Evolutionary conservation across 331 rosid species (phyloP), one percentile per base, ranked within the genome.

Genomic region (Telfairia occidentalis): DNA sequence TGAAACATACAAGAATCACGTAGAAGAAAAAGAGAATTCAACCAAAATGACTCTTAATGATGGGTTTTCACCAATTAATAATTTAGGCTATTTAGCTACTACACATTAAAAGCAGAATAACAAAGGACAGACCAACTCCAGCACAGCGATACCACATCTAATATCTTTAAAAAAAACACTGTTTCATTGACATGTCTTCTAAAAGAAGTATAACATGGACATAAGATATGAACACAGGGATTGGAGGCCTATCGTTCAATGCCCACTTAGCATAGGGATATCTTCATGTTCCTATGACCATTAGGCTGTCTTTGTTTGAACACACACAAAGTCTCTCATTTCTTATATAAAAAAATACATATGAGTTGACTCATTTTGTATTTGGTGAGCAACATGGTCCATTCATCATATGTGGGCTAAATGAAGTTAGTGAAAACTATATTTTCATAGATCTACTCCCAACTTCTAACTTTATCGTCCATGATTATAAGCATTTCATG

Each of bases 1-100:
- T 95, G 96, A 77, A 66, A 76, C 37, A 54, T 49, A 77, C 75
- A 75, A 76, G 72, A 74, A 80, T 61, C 67, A 71, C 60, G 48
- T 66, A 48, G 61, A 24, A 77, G 42, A 40, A 72, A 35, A 58
- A 80, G 66, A 64, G 35, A 37, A 79, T 35, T 74, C 71, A 21
- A 34, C 13, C 40, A 73, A 30, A 45, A 18, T 28, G 28, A 42
- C 40, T 45, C 37, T 69, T 70, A n/a, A 71, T 48, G 29, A 29
- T 29, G 30, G 58, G 46, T 75, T 38, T 38, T 45, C 53, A 59
- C 40, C 29, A 57, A 29, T 63, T 46, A 11, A 63, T 4, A n/a
- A 76, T 11, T 45, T 11, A 74, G 35, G 23, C 23, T 42, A n/a
- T 23, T 26, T 23, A 40, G 67, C 66, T 19, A 73, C 49, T 53